Base-by-base conservation (phyloP, 208 protist genomes). In the Giardia duodenalis region DNA sequence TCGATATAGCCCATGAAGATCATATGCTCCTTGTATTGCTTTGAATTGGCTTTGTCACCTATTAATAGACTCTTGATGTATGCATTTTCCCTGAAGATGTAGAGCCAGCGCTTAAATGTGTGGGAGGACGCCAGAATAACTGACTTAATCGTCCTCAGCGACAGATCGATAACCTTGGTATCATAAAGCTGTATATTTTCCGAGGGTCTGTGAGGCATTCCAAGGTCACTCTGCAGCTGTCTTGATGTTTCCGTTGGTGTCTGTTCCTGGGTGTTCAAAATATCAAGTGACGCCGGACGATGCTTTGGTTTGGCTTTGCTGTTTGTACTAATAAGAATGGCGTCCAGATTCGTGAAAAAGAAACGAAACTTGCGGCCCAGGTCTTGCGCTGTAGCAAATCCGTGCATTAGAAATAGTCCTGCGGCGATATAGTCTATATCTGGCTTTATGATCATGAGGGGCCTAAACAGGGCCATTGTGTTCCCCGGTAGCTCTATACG, bases 341-440 rank as follows among this genome's bases (percentile, higher is more conserved):
- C 10, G 10, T 10, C 19, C 57, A 76, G 57, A 30, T 76, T 10
- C 10, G 19, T 76, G 57, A 76, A 76, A 30, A 76, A 30, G 57
- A 95, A 1, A 99, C 95, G 94, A 98, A 97, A 92, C 96, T 96
- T 42, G 94, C 96, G 0, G 99, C 95, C 91, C 95, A 95, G 96
- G 98, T 99, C 44, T 46, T 46, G 3, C 4, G 86, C 86, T 19
- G 42, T 46, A 4, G 4, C 4, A 45, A 89, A 89, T 19, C 86
- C 86, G 44, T 3, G 44, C 42, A 42, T 89, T n/a, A 44, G 42
- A 45, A 89, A 42, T 45, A 89, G 4, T 4, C 22, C 42, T 42
- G 4, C 44, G 22, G 44, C 42, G 44, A 89, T 89, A 46, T 89
- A 42, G 4, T 4, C 4, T 19, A 44, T 89, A 45, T 89, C 86